Percentiles rank a stretch among this genome's conserved stretches.
These are phyloP conservation scores for Plectranthus barbatus DNA, from an alignment of 257 asterid genomes.

Conservation along the genomic window DNA sequence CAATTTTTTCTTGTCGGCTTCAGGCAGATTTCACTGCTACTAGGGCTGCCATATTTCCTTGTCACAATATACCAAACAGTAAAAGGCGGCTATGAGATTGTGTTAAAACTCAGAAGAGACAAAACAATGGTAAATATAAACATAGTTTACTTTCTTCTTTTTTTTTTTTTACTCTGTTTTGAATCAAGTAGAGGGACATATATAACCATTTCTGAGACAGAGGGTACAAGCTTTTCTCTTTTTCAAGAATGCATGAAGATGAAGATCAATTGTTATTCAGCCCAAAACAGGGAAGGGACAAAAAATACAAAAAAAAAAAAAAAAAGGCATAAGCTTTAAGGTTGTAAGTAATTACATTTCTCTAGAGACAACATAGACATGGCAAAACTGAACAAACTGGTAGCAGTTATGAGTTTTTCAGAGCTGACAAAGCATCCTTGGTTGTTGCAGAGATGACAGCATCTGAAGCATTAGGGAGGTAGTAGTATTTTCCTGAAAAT, in stretches of 20 bases:
- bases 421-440: constrained; percentile 74
- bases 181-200: no score
- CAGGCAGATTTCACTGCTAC: not conserved
- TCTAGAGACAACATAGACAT: not conserved
- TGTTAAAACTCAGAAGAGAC: not conserved
- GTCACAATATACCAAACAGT: not conserved
- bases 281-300: no score
- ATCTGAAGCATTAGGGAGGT: constrained; percentile 96
- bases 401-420: constrained; percentile 41
- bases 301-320: no score
- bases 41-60: not conserved
- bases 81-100: not conserved
- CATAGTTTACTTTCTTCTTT: no score
- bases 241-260: no score
- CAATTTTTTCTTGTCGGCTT: not conserved
- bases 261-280: no score
- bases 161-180: no score
- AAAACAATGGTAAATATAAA: no score
- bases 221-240: no score
- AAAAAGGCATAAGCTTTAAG: not conserved
- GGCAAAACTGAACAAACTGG: constrained; percentile 8
- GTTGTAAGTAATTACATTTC: not conserved
- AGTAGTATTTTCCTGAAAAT: constrained; percentile 81
- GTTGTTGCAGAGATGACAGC: constrained; percentile 92
- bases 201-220: no score